Conservation (phyloP, 805 yeast genomes). For the Myxozyma sirexii region DNA sequence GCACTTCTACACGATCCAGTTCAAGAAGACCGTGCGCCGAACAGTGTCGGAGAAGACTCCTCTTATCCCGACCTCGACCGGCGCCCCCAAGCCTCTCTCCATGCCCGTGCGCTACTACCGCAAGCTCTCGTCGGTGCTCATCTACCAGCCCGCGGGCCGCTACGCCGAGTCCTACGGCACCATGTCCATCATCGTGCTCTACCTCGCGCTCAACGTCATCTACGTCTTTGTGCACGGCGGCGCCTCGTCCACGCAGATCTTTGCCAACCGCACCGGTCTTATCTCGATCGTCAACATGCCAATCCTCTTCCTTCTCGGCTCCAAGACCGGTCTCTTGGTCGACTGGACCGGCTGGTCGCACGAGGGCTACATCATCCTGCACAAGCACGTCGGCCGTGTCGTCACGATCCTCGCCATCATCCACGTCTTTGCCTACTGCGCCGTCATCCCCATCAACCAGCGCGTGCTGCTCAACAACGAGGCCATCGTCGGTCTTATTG, state of each 20-base stretch:
- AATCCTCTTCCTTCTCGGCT: slow-evolving; percentile 34
- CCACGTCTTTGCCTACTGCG: slow-evolving; percentile 35
- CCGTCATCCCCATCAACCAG: slow-evolving; percentile 31
- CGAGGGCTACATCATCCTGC: slow-evolving; percentile 34
- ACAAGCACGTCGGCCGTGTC: slow-evolving; percentile 34
- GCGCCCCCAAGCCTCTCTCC: slow-evolving; percentile 23
- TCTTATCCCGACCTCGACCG: slow-evolving; percentile 20
- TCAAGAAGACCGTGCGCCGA: slow-evolving; percentile 33
- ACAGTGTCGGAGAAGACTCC: slow-evolving; percentile 29
- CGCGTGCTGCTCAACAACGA: slow-evolving; percentile 31
- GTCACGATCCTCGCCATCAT: slow-evolving; percentile 31
- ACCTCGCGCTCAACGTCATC: slow-evolving; percentile 30
- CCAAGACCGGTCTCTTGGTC: slow-evolving; percentile 34
- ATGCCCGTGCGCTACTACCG: slow-evolving; percentile 14
- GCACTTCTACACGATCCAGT: slow-evolving; percentile 34
- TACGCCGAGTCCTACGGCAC: slow-evolving; percentile 33
- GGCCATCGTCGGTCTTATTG: slow-evolving; percentile 34
- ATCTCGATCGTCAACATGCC: slow-evolving; percentile 35
- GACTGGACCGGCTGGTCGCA: slow-evolving; percentile 36
- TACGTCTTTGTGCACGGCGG: slow-evolving; percentile 33
- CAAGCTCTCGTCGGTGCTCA: slow-evolving; percentile 21
- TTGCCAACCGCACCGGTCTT: slow-evolving; percentile 34
- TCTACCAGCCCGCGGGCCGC: slow-evolving; percentile 33
- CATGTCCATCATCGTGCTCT: slow-evolving; percentile 29
- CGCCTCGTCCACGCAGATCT: slow-evolving; percentile 33